Conservation (phyloP, 768 basidiomycete species). For the Lanmaoa rubissima region DNA sequence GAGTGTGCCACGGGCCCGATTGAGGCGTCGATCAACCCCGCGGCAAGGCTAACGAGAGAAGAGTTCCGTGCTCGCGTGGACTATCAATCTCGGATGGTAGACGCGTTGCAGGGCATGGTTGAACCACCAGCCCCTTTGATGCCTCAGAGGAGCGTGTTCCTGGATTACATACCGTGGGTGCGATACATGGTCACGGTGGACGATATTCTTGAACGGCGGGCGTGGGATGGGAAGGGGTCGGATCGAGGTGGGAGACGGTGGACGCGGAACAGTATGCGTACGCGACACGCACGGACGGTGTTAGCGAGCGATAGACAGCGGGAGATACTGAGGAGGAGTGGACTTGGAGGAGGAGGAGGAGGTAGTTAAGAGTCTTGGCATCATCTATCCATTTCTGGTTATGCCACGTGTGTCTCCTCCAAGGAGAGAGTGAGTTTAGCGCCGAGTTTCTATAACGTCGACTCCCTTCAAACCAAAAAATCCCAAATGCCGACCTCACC, state of each 20-base stretch:
- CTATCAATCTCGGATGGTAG: slow-evolving; percentile 42
- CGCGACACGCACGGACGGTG: slow-evolving; percentile 45
- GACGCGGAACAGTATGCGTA: slow-evolving; percentile 58
- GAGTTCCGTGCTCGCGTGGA: slow-evolving; percentile 42
- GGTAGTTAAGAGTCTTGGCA: slow-evolving; percentile 6
- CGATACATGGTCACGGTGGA: slow-evolving; percentile 64
- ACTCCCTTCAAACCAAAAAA: not conserved
- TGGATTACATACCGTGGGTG: slow-evolving; percentile 73
- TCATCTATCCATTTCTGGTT: slow-evolving; percentile 26
- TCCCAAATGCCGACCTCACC: slow-evolving; percentile 10
- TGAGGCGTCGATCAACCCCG: slow-evolving; percentile 36
- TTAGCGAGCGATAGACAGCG: slow-evolving; percentile 38
- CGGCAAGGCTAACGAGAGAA: slow-evolving; percentile 22
- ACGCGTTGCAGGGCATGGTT: slow-evolving; percentile 49
- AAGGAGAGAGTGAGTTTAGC: slow-evolving; percentile 20
- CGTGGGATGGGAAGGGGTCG: slow-evolving; percentile 34
- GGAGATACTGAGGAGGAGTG: slow-evolving; percentile 30
- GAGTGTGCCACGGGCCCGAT: slow-evolving; percentile 30
- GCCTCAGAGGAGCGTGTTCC: slow-evolving; percentile 45
- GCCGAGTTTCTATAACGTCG: slow-evolving; percentile 3
- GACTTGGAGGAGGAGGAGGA: not conserved
- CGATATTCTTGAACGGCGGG: slow-evolving; percentile 39
- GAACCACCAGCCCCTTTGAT: slow-evolving; percentile 41
- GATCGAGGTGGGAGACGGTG: slow-evolving; percentile 35
- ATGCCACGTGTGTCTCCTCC: slow-evolving; percentile 31